Conservation (phyloP, 441 rosid genomes). For the Breynia disticha region DNA sequence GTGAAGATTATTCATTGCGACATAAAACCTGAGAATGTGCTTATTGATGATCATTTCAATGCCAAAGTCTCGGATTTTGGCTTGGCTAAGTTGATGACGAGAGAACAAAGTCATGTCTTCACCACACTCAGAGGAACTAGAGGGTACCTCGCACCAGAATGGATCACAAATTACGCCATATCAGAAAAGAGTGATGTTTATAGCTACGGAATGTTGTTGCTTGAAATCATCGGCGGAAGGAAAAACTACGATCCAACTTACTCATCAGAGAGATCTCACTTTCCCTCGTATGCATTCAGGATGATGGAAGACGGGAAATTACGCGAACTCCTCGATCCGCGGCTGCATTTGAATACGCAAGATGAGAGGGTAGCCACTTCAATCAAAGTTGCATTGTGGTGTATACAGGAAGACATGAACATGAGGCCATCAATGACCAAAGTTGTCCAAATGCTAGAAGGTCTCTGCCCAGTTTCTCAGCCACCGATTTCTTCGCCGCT, state of each 20-base stretch:
- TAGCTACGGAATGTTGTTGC: conserved; percentile 84
- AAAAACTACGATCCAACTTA: conserved; percentile 57
- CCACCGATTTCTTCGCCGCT: conserved; percentile 62
- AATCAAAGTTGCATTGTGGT: conserved; percentile 82
- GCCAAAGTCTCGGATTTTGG: conserved; percentile 97
- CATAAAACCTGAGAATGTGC: conserved; percentile 90
- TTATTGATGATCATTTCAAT: conserved; percentile 57
- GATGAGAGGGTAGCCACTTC: conserved; percentile 46
- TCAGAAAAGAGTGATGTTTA: conserved; percentile 93
- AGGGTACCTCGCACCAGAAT: conserved; percentile 90
- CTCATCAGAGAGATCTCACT: conserved; percentile 70
- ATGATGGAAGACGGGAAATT: conserved; percentile 89
- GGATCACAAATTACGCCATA: conserved; percentile 91
- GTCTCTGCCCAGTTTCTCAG: conserved; percentile 50
- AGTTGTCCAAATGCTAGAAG: conserved; percentile 96
- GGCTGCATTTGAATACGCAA: conserved; percentile 29
- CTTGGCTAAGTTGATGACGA: conserved; percentile 80
- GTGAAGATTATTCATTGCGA: conserved; percentile 79
- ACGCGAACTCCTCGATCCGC: conserved; percentile 53
- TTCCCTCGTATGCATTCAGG: conserved; percentile 80
- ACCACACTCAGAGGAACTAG: conserved; percentile 89
- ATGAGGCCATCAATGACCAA: conserved; percentile 75
- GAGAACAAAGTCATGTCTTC: conserved; percentile 89
- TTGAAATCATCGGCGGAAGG: conserved; percentile 85
- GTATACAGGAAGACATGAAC: conserved; percentile 83